Evolutionary conservation across 306 rosid species (phyloP), one percentile per base, ranked within the genome.

Genomic region (Mucuna pruriens): DNA sequence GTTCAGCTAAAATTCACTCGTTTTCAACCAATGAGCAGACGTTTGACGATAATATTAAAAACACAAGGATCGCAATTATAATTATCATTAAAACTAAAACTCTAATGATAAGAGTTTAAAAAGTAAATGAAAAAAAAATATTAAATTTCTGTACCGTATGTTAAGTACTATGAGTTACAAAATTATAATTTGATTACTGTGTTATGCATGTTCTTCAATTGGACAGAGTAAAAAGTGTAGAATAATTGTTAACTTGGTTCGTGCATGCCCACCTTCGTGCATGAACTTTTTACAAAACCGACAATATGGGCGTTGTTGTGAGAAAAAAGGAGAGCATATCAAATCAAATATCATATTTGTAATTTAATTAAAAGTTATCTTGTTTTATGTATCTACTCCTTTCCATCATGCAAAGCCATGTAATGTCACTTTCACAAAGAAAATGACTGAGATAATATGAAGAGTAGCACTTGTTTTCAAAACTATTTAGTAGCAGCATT

Each of bases 321-420:
- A 9, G 62, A 34, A 26, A 46, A 54, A 65, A 2, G 45, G 16
- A 40, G 4, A 72, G 65, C 51, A 45, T 23, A 19, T 78, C 79
- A 52, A 61, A 72, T 57, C 66, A 79, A 44, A 84, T 65, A 73
- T 82, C 38, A 71, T 49, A 63, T 52, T 83, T 78, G 29, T 78
- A 42, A 84, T 73, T 65, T 73, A 66, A 72, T 73, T 64, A 9
- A 29, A 83, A 78, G 71, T 52, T 79, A 2, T 67, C 44, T 78
- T 78, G 71, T 64, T 83, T 58, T 73, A 67, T 44, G 16, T 82
- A 45, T 68, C 52, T 58, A 16, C 61, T 65, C 12, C 57, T 68
- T 76, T 48, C 54, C 67, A 48, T 5, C 42, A 54, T 42, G 52
- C 81, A 52, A 20, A 13, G 17, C n/a, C n/a, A n/a, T n/a, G 48